Conservation (phyloP, 2,329 filamentous ascomycete genomes). For the Pestalotiopsis sp. region DNA sequence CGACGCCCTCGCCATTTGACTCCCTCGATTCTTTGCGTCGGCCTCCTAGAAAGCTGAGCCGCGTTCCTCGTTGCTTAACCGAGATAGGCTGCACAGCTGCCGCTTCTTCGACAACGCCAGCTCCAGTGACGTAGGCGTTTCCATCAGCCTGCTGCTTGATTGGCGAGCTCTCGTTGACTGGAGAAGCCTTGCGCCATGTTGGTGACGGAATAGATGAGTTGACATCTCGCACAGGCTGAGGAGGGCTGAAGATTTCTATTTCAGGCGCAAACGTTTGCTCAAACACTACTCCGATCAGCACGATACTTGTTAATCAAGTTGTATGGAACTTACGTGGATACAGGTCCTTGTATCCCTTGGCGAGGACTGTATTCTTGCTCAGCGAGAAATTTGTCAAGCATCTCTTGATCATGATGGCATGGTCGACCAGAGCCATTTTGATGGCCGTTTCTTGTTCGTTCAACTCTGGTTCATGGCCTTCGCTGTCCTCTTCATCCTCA, state of each 20-base stretch:
- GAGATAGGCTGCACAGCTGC: slow-evolving; percentile 54
- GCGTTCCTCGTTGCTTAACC: slow-evolving; percentile 52
- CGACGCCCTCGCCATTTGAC: slow-evolving; percentile 27
- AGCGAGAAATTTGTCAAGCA: slow-evolving; percentile 72
- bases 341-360: slow-evolving; percentile 60
- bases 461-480: slow-evolving; percentile 46
- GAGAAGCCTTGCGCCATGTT: slow-evolving; percentile 37
- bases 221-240: slow-evolving; percentile 43
- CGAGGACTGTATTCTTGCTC: slow-evolving; percentile 62
- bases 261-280: slow-evolving; percentile 67
- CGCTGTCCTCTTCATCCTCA: slow-evolving; percentile 43
- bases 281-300: slow-evolving; percentile 51
- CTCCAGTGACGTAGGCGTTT: slow-evolving; percentile 25
- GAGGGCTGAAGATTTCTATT: slow-evolving; percentile 63
- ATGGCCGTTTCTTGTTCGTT: slow-evolving; percentile 74
- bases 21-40: slow-evolving; percentile 47
- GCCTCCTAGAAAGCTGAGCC: slow-evolving; percentile 60
- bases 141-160: slow-evolving; percentile 22
- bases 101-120: slow-evolving; percentile 49
- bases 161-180: slow-evolving; percentile 29
- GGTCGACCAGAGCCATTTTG: slow-evolving; percentile 83
- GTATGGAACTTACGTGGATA: slow-evolving; percentile 59
- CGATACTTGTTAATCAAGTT: slow-evolving; percentile 14
- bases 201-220: slow-evolving; percentile 45
- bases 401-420: slow-evolving; percentile 84